Conservation (phyloP, 1,284 basidiomycete species). For the Mycosarcoma maydis region DNA sequence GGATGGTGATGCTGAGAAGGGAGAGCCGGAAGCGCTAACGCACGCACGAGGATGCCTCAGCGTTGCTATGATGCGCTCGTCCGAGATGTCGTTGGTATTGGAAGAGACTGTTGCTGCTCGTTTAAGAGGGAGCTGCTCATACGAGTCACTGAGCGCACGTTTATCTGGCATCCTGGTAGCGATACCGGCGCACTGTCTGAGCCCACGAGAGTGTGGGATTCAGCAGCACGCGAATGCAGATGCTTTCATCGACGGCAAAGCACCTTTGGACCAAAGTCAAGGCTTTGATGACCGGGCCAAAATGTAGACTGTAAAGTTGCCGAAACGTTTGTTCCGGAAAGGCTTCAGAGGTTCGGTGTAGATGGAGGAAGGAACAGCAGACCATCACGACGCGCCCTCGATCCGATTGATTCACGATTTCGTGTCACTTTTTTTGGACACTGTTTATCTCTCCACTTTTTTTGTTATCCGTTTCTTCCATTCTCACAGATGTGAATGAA, state of each 20-base stretch:
- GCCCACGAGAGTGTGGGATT: slow-evolving; percentile 21
- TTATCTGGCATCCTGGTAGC: slow-evolving; percentile 33
- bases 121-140: slow-evolving; percentile 4
- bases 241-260: slow-evolving; percentile 11
- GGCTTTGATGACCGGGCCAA: too few species aligned
- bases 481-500: background rate
- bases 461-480: too few species aligned
- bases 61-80: slow-evolving; percentile 9
- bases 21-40: background rate
- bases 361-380: too few species aligned
- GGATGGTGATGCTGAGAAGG: slow-evolving; percentile 11
- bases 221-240: slow-evolving; percentile 10
- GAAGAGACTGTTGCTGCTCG: background rate
- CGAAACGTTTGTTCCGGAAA: slow-evolving; percentile 11
- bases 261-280: too few species aligned
- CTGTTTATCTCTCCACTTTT: slow-evolving; percentile 10
- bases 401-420: too few species aligned
- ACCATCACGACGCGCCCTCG: too few species aligned
- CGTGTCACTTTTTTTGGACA: slow-evolving; percentile 4
- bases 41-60: slow-evolving; percentile 25
- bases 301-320: too few species aligned
- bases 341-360: background rate
- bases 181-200: slow-evolving; percentile 4
- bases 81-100: too few species aligned
- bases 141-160: slow-evolving; percentile 6